Base-by-base conservation (phyloP, 176 grass and related monocot genomes). In the Cymbopogon citratus region DNA sequence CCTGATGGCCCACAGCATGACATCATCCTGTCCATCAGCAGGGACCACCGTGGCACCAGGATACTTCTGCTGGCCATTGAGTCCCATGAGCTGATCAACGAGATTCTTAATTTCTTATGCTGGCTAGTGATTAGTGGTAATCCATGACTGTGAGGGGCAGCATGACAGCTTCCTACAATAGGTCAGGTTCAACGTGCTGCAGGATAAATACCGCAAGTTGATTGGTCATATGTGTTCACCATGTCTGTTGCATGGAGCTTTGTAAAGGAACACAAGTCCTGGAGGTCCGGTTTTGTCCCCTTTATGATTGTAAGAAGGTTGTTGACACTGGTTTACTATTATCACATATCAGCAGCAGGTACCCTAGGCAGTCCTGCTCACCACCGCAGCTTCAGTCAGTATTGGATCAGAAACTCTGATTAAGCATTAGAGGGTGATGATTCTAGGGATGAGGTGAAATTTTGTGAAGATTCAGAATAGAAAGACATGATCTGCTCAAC, bases 211-310 rank as follows among this genome's bases (percentile, higher is more conserved):
- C 35, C 6, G 35, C 35, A 36, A 36, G 19, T 78, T 23, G 80
- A 83, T 11, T 0, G 2, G 24, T 24, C 41, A 10, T 7, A 19
- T 16, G 31, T 36, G 9, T 63, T 82, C 56, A 18, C 4, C 41
- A 12, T 65, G 6, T 51, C 24, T 4, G 80, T 38, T 25, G 73
- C 28, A 19, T 52, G 1, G 34, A 78, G 43, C 34, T 78, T 83
- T 34, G 34, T 71, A 0, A 36, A 78, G 73, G 59, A 71, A 52
- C 34, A 44, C 34, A 70, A 52, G 2, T 54, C 66, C 9, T 83
- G 80, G 73, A 56, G 56, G 12, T 87, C 56, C 25, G 83, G 73
- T 74, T 44, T 78, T 48, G 80, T 25, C 86, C 74, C 73, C 25
- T 87, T 2, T 83, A 9, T 41, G 41, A 43, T 43, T 43, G 41